Base-by-base conservation (phyloP, 345 rosid genomes). In the Lumnitzera littorea region DNA sequence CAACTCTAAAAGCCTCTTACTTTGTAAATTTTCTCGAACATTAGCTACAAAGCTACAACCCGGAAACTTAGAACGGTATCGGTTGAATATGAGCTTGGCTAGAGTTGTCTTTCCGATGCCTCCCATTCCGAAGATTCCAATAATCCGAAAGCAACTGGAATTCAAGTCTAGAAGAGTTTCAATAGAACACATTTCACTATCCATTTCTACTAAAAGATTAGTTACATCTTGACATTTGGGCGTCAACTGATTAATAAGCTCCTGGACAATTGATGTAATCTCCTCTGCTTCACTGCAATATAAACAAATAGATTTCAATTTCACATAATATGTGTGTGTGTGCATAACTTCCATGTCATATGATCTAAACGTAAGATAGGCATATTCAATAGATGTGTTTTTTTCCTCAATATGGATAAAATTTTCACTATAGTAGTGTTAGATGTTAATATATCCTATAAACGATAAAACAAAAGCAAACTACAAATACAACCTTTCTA, bases 41-140 rank as follows among this genome's bases (percentile, higher is more conserved):
- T 54, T 6, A 0, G 10, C 31, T 2, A 63, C 24, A 14, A 63
- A 62, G 29, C 66, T 43, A 47, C 36, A 36, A 4, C 10, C 1
- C 3, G 43, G 43, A 36, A 36, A 36, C 9, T 9, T 4, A 36
- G 43, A 9, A 6, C 7, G 0, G 7, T 4, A 9, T 5, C 43
- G 3, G 11, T 63, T 54, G 59, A 63, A 54, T 23, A 63, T 13
- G 24, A 15, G 10, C 15, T 25, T 63, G 0, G 66, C 53, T 23
- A 62, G 65, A 1, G 48, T 14, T 36, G 65, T 62, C 55, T 62
- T 62, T 0, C 57, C 65, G 10, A 41, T 54, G 1, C 66, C 66
- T 15, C 66, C 66, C 14, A 7, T 2, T 12, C 66, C 59, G 46
- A 31, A 23, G 1, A 63, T 54, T 2, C 66, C 59, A n/a, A 63